Base-by-base conservation (phyloP, 129 eudicot species). In the Daucus carota region DNA sequence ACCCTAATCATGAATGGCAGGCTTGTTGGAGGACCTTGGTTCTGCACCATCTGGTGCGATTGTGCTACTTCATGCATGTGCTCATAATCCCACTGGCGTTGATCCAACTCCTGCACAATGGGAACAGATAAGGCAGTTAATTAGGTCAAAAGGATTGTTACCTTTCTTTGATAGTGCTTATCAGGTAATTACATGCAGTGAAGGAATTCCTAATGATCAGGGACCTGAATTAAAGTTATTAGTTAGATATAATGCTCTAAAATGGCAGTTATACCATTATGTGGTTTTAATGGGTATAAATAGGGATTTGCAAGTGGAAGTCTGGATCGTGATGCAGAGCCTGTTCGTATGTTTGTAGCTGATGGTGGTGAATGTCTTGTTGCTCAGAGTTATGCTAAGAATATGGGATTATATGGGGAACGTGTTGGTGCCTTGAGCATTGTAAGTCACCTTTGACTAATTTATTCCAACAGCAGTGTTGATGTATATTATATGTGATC, bases 71-170 rank as follows among this genome's bases (percentile, higher is more conserved):
- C 98, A 93, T 87, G 98, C 98, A 1, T 93, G 98, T 83, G 98
- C 98, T 75, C 98, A 93, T 80, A 93, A 93, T 82, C 98, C 98
- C 33, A 93, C 98, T 57, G 98, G 97, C 36, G 98, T 93, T 76
- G 98, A 93, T 78, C 98, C 98, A 8, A 90, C 98, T 31, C 78
- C 82, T 66, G 76, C 89, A 47, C 97, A 93, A 77, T 93, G 98
- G 98, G 96, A 86, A 67, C 90, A 90, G 57, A 93, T 93, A 34
- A 91, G 98, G 76, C 84, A 78, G 76, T 42, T 91, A 76, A 90
- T 93, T 81, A 85, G 98, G 80, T 89, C 97, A 46, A 93, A 85
- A 84, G 84, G 79, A 72, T 76, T 93, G 82, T 80, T 93, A 76
- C 98, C 98, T 41, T 91, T 93, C 87, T 93, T 93, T 52, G 97